phyloP scores from a whole-genome alignment of 768 basidiomycete genomes.

The Hygrocybe coccinea region DNA sequence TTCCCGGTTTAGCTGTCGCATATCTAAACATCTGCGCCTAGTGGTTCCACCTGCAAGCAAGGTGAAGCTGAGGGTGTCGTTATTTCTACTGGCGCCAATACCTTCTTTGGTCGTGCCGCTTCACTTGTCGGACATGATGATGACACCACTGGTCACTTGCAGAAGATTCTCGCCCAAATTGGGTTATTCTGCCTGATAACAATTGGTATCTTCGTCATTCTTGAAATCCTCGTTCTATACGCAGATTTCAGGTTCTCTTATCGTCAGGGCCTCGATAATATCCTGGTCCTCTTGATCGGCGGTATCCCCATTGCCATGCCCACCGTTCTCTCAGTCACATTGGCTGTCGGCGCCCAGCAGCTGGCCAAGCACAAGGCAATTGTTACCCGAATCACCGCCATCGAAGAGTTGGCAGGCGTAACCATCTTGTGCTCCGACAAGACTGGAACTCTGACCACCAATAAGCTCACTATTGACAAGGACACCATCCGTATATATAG shows the following conservation, averaged over 20 bases:
- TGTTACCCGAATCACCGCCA: constrained; percentile 98
- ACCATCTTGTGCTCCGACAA: constrained; percentile 99
- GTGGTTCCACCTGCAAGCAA: constrained; percentile 97
- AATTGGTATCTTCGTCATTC: constrained; percentile 92
- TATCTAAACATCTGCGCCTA: constrained; percentile 25
- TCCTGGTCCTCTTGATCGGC: constrained; percentile 97
- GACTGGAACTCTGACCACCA: constrained; percentile 96
- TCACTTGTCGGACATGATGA: constrained; percentile 97
- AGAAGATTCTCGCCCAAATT: constrained; percentile 97
- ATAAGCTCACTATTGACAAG: constrained; percentile 97
- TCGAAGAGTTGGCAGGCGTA: constrained; percentile 96
- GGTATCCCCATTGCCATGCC: constrained; percentile 99
- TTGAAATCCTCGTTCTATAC: constrained; percentile 92
- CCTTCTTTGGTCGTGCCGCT: constrained; percentile 98
- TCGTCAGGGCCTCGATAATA: constrained; percentile 93
- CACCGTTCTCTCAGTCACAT: constrained; percentile 95
- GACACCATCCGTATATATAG: constrained; percentile 89
- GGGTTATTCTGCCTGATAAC: constrained; percentile 96
- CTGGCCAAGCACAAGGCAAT: constrained; percentile 99
- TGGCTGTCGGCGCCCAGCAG: constrained; percentile 98
- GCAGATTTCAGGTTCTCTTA: constrained; percentile 87
- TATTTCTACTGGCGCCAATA: constrained; percentile 96
- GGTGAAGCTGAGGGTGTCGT: constrained; percentile 99
- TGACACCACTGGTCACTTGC: constrained; percentile 96
- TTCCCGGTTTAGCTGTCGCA: constrained; percentile 6